Evolutionary conservation across 1,284 basidiomycete species (phyloP).

Genomic region (Cutaneotrichosporon sp.): DNA sequence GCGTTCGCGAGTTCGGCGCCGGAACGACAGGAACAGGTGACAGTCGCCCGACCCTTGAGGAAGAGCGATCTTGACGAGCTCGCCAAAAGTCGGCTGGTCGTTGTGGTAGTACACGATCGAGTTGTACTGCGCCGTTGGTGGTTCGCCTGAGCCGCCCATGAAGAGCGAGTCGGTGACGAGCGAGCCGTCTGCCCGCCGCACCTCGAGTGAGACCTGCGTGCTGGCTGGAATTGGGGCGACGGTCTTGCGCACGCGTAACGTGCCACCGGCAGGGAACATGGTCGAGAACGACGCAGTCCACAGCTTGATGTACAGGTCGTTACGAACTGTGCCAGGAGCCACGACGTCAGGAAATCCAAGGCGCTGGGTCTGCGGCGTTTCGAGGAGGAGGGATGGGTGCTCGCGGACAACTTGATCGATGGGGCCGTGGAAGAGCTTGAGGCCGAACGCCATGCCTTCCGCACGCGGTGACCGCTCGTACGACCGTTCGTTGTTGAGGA

Average conservation of each 20-base stretch:
- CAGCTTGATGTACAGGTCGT: conserved; percentile 91
- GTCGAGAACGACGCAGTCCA: conserved; percentile 79
- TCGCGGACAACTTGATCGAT: conserved; percentile 71
- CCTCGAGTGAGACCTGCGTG: conserved; percentile 86
- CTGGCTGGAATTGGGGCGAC: conserved; percentile 55
- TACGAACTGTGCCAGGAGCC: conserved; percentile 86
- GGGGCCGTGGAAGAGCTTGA: conserved; percentile 85
- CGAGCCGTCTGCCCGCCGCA: conserved; percentile 72
- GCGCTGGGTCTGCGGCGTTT: conserved; percentile 75
- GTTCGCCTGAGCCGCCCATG: conserved; percentile 81
- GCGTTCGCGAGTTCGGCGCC: conserved; percentile 60
- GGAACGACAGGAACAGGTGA: conserved; percentile 93
- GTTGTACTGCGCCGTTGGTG: conserved; percentile 73
- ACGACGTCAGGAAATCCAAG: conserved; percentile 98
- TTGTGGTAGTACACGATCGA: conserved; percentile 86
- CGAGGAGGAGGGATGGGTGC: conserved; percentile 81
- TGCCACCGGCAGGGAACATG: conserved; percentile 51
- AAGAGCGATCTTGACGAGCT: conserved; percentile 83
- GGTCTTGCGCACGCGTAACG: conserved; percentile 46
- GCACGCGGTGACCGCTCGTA: conserved; percentile 82
- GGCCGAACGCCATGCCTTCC: conserved; percentile 80
- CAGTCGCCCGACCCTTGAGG: conserved; percentile 70
- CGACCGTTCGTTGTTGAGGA: conserved; percentile 73
- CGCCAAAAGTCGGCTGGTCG: conserved; percentile 84
- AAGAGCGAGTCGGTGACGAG: conserved; percentile 69